These are phyloP conservation scores for Pterocarpus santalinus DNA, from an alignment of 306 rosid species.

Conservation along the genomic window DNA sequence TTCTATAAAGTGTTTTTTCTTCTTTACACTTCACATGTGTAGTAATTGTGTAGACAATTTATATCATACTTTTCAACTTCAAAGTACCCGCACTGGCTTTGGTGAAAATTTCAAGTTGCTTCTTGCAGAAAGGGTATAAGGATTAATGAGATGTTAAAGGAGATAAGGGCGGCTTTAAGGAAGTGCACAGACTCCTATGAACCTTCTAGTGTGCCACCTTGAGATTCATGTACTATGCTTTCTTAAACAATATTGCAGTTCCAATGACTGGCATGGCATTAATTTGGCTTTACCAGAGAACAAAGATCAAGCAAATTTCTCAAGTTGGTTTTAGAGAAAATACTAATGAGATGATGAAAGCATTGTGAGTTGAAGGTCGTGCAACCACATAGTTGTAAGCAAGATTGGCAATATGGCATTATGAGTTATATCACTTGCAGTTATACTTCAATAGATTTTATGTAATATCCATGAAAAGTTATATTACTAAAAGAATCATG, in stretches of 20 bases:
- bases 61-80: conserved; percentile 16
- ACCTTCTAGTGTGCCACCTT: conserved; percentile 39
- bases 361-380: background rate
- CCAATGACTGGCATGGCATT: conserved; percentile 14
- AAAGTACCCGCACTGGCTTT: background rate
- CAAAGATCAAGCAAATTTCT: background rate
- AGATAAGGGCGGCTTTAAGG: conserved; percentile 80
- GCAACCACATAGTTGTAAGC: conserved; percentile 18
- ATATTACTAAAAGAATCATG: background rate
- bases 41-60: conserved; percentile 6
- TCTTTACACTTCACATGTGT: conserved; percentile 10
- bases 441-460: background rate
- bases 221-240: conserved; percentile 39
- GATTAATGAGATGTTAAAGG: conserved; percentile 75
- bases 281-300: conserved; percentile 35
- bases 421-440: conserved; percentile 5
- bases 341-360: background rate
- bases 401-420: conserved; percentile 18
- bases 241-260: conserved; percentile 11
- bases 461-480: background rate
- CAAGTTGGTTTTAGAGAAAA: conserved; percentile 12
- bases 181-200: conserved; percentile 62
- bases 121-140: conserved; percentile 80
- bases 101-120: conserved; percentile 32
- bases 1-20: conserved; percentile 15